Percentiles rank a stretch among this genome's conserved stretches.
Evolutionary conservation across 129 eudicot species (phyloP).

Genomic region (Flaveria robusta): DNA sequence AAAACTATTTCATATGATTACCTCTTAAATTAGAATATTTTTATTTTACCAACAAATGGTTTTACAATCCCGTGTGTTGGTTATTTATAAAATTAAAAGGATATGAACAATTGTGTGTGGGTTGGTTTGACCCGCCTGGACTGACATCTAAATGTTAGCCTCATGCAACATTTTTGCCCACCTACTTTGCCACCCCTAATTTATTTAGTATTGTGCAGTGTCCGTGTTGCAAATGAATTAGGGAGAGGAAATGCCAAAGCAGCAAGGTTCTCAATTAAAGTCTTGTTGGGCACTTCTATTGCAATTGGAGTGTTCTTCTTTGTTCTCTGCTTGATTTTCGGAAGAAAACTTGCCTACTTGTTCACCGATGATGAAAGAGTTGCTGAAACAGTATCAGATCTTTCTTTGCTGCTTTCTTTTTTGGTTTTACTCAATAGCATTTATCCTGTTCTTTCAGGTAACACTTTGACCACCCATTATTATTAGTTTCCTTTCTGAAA

Average conservation of each 20-base stretch:
- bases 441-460: constrained; percentile 83
- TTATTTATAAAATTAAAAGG: background rate
- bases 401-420: constrained; percentile 60
- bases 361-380: constrained; percentile 67
- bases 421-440: constrained; percentile 74
- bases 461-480: background rate
- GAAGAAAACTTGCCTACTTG: constrained; percentile 56
- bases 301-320: constrained; percentile 60
- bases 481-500: background rate
- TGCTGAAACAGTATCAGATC: constrained; percentile 66
- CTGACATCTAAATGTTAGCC: background rate
- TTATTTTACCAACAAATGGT: background rate
- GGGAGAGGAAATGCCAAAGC: constrained; percentile 89
- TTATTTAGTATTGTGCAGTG: constrained; percentile 43
- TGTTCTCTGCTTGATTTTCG: constrained; percentile 57
- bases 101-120: background rate
- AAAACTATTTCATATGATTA: background rate
- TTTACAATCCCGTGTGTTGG: background rate
- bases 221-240: constrained; percentile 85
- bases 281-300: constrained; percentile 62
- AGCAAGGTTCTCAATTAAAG: constrained; percentile 72
- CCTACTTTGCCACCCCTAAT: background rate
- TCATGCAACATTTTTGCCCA: background rate
- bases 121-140: background rate
- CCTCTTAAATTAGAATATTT: background rate